phyloP scores from a whole-genome alignment of 2,329 filamentous ascomycete species.

The Beauveria brongniartii region DNA sequence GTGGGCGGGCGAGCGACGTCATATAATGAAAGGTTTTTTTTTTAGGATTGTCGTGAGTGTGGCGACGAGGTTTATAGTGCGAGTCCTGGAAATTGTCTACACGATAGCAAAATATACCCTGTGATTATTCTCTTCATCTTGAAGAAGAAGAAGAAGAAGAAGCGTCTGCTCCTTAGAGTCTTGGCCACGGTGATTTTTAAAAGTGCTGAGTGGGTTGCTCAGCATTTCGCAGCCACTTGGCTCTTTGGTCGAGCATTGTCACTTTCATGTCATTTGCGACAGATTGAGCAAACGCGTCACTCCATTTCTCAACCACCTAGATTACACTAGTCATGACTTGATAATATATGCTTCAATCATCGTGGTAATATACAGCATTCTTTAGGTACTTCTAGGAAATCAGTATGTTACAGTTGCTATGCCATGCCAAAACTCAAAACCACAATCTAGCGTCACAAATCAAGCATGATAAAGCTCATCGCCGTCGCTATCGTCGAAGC shows the following conservation, averaged over 20 bases:
- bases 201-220: too few species aligned
- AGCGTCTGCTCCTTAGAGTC: background rate
- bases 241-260: too few species aligned
- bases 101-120: conserved; percentile 1
- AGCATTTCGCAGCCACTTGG: too few species aligned
- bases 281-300: too few species aligned
- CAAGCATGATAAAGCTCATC: background rate
- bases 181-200: too few species aligned
- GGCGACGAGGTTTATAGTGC: background rate
- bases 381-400: background rate
- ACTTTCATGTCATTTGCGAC: too few species aligned
- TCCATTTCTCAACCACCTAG: too few species aligned
- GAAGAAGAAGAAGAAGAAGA: too few species aligned
- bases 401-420: background rate
- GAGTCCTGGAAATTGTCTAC: background rate
- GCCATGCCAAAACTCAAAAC: background rate
- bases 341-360: background rate
- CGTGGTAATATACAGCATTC: background rate
- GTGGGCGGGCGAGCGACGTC: background rate
- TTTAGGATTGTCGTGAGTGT: background rate
- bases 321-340: background rate
- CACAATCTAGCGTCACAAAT: background rate
- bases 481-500: background rate
- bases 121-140: background rate
- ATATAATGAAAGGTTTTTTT: background rate